Base-by-base conservation (phyloP, 2,329 filamentous ascomycete genomes). In the Macroventuria anomochaeta region DNA sequence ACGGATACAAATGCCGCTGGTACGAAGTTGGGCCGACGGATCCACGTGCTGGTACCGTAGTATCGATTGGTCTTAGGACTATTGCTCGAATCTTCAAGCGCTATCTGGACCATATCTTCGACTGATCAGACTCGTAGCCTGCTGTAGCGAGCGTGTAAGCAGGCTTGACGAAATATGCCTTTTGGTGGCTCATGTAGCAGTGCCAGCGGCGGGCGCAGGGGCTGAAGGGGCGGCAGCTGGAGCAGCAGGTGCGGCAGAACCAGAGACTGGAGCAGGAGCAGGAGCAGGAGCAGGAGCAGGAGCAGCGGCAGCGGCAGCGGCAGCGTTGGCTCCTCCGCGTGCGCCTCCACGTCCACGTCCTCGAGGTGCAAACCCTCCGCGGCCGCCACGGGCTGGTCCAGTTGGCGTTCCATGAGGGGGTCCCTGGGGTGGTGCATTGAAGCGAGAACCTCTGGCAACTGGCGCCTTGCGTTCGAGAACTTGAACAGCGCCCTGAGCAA, bases 401-500 rank as follows among this genome's bases (percentile, higher is more conserved):
- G 62, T 64, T 1, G 69, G 69, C 1, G 70, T 68, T 1, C 63
- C 63, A 20, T 65, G 51, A 21, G 51, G 46, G 15, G 67, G 64
- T 21, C 68, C 68, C 3, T 64, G 63, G 1, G 69, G 70, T 1
- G 70, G 69, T 3, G 62, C 62, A 21, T 65, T 63, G 42, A 63
- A 66, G 15, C 65, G 66, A n/a, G 68, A 59, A n/a, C 60, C 62
- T 33, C 70, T 56, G 26, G 62, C 55, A 11, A 67, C 63, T 49
- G 73, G 72, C 39, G 90, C 88, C 72, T 90, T 91, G 42, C 89
- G 84, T 76, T 96, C 93, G 20, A 96, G 78, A 1, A 97, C 89
- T 60, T 96, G 90, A 2, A 97, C 91, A 8, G 88, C 88, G 6
- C 90, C 92, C 70, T 96, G 89, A 0, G 89, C 93, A 10, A 97